phyloP scores from a whole-genome alignment of 352 stramenopile species.

The Phytophthora multivora region DNA sequence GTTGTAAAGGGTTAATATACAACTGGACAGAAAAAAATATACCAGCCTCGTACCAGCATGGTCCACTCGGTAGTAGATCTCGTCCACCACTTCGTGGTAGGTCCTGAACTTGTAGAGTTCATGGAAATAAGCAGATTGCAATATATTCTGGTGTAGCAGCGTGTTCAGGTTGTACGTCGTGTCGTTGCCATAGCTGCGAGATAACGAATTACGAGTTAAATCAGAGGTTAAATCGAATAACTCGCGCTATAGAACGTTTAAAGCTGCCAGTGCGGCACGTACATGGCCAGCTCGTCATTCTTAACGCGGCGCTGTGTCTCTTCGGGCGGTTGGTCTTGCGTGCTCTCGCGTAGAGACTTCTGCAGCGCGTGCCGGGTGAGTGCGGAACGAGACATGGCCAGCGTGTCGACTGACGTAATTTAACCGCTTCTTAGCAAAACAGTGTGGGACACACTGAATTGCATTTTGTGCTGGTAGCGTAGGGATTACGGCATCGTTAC shows the following conservation, averaged over 20 bases:
- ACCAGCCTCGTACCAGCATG: conserved; percentile 55
- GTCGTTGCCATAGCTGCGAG: conserved; percentile 78
- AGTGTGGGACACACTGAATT: no score
- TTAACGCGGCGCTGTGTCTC: conserved; percentile 66
- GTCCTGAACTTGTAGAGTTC: conserved; percentile 94
- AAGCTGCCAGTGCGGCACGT: conserved; percentile 18
- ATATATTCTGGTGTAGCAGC: conserved; percentile 95
- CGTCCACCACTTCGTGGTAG: conserved; percentile 96
- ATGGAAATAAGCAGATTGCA: conserved; percentile 95
- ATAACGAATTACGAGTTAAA: neutral
- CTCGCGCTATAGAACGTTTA: neutral
- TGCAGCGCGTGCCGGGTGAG: conserved; percentile 68
- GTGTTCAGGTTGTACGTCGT: conserved; percentile 97
- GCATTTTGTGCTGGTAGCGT: no score
- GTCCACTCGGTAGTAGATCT: conserved; percentile 91
- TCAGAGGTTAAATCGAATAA: conserved; percentile 12
- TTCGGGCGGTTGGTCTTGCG: conserved; percentile 37
- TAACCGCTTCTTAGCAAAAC: no score
- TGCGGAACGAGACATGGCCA: conserved; percentile 76
- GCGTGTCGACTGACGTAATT: neutral
- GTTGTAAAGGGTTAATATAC: no score
- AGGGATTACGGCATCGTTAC: neutral
- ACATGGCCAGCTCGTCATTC: conserved; percentile 82
- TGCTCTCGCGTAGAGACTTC: conserved; percentile 52
- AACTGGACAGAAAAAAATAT: conserved; percentile 16